Conservation (phyloP, 768 basidiomycete species). For the Paxillus rubicundulus region DNA sequence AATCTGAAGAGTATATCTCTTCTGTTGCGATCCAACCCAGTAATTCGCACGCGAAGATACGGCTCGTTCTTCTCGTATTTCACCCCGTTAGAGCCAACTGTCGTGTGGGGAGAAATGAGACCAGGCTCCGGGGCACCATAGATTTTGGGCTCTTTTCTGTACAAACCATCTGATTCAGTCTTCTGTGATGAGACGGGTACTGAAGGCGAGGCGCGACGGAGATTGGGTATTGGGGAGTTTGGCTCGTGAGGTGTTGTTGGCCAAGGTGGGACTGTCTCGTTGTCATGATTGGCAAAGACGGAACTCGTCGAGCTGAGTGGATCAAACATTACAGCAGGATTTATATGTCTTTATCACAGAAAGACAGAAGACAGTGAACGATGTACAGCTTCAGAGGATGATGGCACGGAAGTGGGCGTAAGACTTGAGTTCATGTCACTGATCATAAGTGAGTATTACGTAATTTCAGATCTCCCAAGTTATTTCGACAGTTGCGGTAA, state of each 20-base stretch:
- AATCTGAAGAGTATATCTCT: slow-evolving; percentile 92
- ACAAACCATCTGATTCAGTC: slow-evolving; percentile 54
- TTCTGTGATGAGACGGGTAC: slow-evolving; percentile 45
- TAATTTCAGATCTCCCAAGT: not conserved
- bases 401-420: not conserved
- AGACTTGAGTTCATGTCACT: not conserved
- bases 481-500: not conserved
- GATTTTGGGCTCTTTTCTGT: slow-evolving; percentile 80
- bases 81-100: slow-evolving; percentile 62
- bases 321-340: slow-evolving; percentile 55
- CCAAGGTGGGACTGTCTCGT: slow-evolving; percentile 60
- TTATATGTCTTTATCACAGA: not conserved
- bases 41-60: slow-evolving; percentile 86
- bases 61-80: slow-evolving; percentile 76
- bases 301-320: slow-evolving; percentile 60
- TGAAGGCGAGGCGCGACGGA: slow-evolving; percentile 60
- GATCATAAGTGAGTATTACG: not conserved
- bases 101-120: slow-evolving; percentile 71
- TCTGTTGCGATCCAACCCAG: slow-evolving; percentile 90
- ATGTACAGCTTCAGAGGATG: not conserved
- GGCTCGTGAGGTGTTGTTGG: slow-evolving; percentile 76
- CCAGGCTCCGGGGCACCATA: slow-evolving; percentile 86
- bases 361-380: not conserved
- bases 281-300: slow-evolving; percentile 50
- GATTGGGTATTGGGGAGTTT: slow-evolving; percentile 68